Evolutionary conservation across 2,329 filamentous ascomycete species (phyloP).

Genomic region (Shiraia sp.): DNA sequence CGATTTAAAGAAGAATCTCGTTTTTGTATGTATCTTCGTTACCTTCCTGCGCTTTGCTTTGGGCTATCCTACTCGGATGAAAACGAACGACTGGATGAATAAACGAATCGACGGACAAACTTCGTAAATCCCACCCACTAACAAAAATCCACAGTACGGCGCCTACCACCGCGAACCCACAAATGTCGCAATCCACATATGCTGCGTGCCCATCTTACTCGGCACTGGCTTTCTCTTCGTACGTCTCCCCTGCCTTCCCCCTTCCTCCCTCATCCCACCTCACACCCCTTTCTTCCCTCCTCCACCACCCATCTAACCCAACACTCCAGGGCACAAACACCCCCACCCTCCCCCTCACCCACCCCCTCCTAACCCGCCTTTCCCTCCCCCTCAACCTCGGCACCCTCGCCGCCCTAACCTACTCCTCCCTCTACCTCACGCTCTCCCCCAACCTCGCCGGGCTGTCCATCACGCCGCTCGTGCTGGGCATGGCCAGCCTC

Average conservation of each 20-base stretch:
- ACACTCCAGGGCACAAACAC: constrained; percentile 58
- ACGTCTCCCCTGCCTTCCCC: constrained; percentile 37
- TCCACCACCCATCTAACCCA: constrained; percentile 2
- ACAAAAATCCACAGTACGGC: constrained; percentile 69
- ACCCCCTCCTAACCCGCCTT: constrained; percentile 36
- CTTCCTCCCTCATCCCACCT: too few species aligned
- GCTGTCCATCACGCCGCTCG: constrained; percentile 70
- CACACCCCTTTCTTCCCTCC: too few species aligned
- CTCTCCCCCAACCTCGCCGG: constrained; percentile 86
- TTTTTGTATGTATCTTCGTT: constrained; percentile 40
- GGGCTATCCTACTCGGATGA: too few species aligned
- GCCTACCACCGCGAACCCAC: constrained; percentile 78
- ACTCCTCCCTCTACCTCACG: constrained; percentile 82
- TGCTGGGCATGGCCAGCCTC: constrained; percentile 72
- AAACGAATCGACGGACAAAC: too few species aligned
- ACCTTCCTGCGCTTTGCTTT: too few species aligned
- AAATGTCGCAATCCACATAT: constrained; percentile 78
- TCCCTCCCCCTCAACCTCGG: constrained; percentile 45
- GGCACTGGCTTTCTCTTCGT: constrained; percentile 73
- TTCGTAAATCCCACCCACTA: too few species aligned
- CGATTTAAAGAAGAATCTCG: constrained; percentile 39
- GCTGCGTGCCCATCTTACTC: constrained; percentile 75
- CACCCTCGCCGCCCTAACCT: constrained; percentile 62
- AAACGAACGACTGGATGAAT: too few species aligned
- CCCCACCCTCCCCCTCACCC: constrained; percentile 46